phyloP scores from a whole-genome alignment of 2,329 filamentous ascomycete species.

The Aspergillus luchuensis region DNA sequence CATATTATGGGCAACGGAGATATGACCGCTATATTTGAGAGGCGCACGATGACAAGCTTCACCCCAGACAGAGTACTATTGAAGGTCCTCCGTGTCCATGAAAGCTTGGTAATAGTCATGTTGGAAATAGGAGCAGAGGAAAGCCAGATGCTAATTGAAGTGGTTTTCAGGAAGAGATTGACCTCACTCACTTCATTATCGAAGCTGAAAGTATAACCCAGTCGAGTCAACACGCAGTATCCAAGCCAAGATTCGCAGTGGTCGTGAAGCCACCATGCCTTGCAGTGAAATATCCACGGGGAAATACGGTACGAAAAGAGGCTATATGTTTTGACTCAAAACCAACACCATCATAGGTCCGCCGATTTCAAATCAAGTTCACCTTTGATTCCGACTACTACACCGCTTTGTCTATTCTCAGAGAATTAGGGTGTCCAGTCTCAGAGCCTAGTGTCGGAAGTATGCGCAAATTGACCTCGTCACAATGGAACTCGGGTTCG shows the following conservation, averaged over 20 bases:
- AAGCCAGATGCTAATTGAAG: not conserved
- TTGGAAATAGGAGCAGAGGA: not conserved
- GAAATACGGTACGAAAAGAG: conserved; percentile 14
- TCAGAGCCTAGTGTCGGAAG: conserved; percentile 39
- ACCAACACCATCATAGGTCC: conserved; percentile 33
- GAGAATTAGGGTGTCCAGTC: conserved; percentile 46
- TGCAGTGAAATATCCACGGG: conserved; percentile 45
- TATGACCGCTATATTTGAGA: conserved; percentile 41
- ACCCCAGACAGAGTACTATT: conserved; percentile 27
- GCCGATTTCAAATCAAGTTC: conserved; percentile 51
- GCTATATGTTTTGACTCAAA: not conserved
- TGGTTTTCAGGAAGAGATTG: conserved; percentile 43
- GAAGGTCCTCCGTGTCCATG: conserved; percentile 37
- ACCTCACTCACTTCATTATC: conserved; percentile 37
- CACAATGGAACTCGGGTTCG: conserved; percentile 28
- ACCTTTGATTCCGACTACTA: conserved; percentile 43
- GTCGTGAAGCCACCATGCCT: conserved; percentile 50
- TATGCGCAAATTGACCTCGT: conserved; percentile 26
- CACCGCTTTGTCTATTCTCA: conserved; percentile 44
- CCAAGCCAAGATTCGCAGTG: conserved; percentile 40
- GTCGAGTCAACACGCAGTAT: conserved; percentile 19
- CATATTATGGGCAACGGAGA: conserved; percentile 44
- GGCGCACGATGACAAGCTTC: conserved; percentile 14
- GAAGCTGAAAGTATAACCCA: conserved; percentile 25
- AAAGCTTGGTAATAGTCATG: conserved; percentile 37